Base-by-base conservation (phyloP, 805 yeast species). In the Candida berthetii region DNA sequence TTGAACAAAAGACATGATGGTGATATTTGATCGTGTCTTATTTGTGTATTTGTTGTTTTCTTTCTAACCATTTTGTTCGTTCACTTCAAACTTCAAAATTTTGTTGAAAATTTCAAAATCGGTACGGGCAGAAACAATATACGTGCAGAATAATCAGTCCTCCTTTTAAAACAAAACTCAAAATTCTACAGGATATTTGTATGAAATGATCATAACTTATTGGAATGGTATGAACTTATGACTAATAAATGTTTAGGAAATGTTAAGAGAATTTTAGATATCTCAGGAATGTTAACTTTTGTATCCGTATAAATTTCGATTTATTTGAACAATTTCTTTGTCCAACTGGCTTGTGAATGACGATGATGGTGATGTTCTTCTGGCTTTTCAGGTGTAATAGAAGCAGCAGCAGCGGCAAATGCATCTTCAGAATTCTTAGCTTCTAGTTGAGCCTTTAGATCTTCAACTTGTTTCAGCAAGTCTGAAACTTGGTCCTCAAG, bases 401-500 rank as follows among this genome's bases (percentile, higher is more conserved):
- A 6, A 22, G 8, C 8, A 22, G 24, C 24, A 31, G 11, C 19
- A 19, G n/a, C n/a, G 3, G 14, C 10, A 6, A 11, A 11, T 20
- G 13, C 27, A 20, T 2, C 27, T 8, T 19, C 27, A 14, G 15
- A 16, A 19, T 19, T 25, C 18, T 34, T 34, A 7, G 25, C 17
- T n/a, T 18, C 17, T 22, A 34, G 8, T 37, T 50, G 53, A 9
- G 47, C 47, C 37, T 62, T 68, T 41, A 71, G 48, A 1, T 54
- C 58, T 7, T 58, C 70, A 31, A 72, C 49, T 43, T 70, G 68
- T 18, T 55, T 55, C 45, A 78, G 74, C 17, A 78, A 57, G 14
- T 59, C 52, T 13, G 62, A 61, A 1, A 79, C 56, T 42, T 69
- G 73, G 29, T 77, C 82, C 46, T 80, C 86, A 14, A 81, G 58